phyloP scores from a whole-genome alignment of 106 monocot species.

The Dendrobium officinale region DNA sequence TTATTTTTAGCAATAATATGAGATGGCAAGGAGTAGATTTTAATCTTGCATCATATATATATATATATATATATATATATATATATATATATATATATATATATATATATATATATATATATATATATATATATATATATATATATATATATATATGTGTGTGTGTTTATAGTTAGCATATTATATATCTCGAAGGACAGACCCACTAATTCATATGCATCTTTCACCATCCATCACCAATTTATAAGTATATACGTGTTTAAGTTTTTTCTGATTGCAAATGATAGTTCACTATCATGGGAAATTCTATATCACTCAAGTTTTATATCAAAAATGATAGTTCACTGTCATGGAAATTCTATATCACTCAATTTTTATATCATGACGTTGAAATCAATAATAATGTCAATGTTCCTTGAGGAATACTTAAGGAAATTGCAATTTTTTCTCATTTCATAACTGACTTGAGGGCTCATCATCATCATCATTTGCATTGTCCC shows the following conservation, averaged over 20 bases:
- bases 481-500: background rate
- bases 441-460: background rate
- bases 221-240: too few species aligned
- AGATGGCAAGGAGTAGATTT: background rate
- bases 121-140: background rate
- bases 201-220: too few species aligned
- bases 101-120: background rate
- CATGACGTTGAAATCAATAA: background rate
- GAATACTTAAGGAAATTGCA: background rate
- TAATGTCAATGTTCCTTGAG: background rate
- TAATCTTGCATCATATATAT: background rate
- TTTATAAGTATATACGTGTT: too few species aligned
- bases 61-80: background rate
- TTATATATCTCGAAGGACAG: too few species aligned
- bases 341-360: background rate
- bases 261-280: background rate
- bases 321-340: background rate
- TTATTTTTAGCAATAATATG: background rate
- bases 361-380: background rate
- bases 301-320: background rate
- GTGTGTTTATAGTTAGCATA: too few species aligned
- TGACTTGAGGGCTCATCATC: background rate
- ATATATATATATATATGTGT: background rate
- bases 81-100: too few species aligned
- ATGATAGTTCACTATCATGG: background rate